Percentiles rank a stretch among this genome's conserved stretches.
phyloP scores from a whole-genome alignment of 2,329 filamentous ascomycete species.

The Xylaria sp. region DNA sequence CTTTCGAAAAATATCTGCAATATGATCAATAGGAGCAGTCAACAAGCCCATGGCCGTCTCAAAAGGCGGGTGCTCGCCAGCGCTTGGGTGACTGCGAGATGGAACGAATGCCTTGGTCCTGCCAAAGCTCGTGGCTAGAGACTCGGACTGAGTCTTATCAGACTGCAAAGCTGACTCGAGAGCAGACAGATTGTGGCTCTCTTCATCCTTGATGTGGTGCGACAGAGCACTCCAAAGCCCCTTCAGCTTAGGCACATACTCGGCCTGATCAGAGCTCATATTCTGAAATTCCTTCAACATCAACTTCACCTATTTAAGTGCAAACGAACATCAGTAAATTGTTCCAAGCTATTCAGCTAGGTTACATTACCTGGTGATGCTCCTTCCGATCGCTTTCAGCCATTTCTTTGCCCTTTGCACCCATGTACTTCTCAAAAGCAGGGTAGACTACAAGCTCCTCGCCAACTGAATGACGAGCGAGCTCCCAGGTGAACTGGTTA shows the following conservation, averaged over 20 bases:
- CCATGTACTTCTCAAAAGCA: background rate
- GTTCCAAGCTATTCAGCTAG: background rate
- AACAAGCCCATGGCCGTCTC: background rate
- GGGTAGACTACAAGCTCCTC: background rate
- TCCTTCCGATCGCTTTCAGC: background rate
- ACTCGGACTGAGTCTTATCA: background rate
- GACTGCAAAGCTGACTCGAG: background rate
- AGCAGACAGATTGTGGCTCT: background rate
- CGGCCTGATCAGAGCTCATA: background rate
- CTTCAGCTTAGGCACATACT: background rate
- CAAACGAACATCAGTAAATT: background rate
- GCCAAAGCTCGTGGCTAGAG: background rate
- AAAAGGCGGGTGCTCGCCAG: background rate
- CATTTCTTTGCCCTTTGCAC: background rate
- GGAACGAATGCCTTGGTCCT: background rate
- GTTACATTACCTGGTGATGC: background rate
- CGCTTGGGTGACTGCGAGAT: background rate
- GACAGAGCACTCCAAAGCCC: background rate
- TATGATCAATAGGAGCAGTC: background rate
- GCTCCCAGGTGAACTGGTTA: background rate
- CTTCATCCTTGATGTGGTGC: background rate
- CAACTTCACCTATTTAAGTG: background rate
- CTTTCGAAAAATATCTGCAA: background rate
- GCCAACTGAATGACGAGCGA: background rate
- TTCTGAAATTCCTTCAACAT: background rate